phyloP scores from a whole-genome alignment of 202 grass and related monocot genomes.

The Musa balbisiana region DNA sequence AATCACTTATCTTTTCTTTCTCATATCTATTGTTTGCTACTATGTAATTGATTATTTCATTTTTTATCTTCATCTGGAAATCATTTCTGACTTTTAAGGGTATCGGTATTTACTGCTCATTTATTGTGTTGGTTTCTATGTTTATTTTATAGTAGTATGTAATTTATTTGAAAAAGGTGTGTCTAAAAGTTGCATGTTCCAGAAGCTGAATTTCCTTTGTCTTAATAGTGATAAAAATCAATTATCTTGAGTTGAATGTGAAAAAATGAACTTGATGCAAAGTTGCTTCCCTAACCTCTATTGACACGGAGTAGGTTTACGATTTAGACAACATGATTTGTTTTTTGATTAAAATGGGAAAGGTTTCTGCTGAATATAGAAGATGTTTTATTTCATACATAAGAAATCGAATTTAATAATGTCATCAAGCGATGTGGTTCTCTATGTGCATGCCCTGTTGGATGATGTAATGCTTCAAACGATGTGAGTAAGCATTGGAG shows the following conservation, averaged over 20 bases:
- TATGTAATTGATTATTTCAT: slow-evolving; percentile 14
- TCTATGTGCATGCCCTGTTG: not conserved
- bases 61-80: not conserved
- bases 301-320: not conserved
- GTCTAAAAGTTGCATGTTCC: not conserved
- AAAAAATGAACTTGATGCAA: not conserved
- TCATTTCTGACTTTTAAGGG: not conserved
- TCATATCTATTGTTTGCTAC: not conserved
- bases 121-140: too few species aligned
- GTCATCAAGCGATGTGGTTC: not conserved
- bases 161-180: not conserved
- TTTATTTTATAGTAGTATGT: not conserved
- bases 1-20: slow-evolving; percentile 16
- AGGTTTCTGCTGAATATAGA: not conserved
- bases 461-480: not conserved
- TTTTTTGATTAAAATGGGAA: not conserved
- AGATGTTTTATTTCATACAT: not conserved
- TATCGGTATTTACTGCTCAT: too few species aligned
- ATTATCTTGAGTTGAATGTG: not conserved
- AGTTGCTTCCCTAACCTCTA: not conserved
- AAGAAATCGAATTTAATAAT: not conserved
- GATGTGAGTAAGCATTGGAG: not conserved
- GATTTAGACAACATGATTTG: not conserved
- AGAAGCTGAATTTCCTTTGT: not conserved
- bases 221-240: not conserved